These are phyloP conservation scores for Paramyrothecium sp. DNA, from an alignment of 2,329 filamentous ascomycete genomes.

Conservation along the genomic window DNA sequence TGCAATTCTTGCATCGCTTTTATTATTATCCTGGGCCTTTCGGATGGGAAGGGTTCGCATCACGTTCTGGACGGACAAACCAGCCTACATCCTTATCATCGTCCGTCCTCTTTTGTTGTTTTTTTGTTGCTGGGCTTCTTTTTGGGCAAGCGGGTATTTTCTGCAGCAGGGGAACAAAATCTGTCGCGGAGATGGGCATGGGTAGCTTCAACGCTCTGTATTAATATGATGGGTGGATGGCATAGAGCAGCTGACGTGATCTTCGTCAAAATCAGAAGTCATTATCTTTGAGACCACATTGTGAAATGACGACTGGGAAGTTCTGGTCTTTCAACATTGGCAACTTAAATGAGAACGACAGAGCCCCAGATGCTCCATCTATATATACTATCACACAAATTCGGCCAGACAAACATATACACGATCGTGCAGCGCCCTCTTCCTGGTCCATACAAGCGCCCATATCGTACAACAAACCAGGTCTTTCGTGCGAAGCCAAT, in stretches of 20 bases:
- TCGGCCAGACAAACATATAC: neutral
- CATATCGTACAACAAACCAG: neutral
- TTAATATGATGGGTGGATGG: conserved; percentile 23
- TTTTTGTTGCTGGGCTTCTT: neutral
- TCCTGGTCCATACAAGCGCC: neutral
- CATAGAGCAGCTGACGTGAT: conserved; percentile 16
- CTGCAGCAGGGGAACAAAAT: conserved; percentile 14
- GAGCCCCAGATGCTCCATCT: neutral
- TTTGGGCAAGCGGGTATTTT: neutral
- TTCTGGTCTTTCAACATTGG: neutral
- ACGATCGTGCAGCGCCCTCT: neutral
- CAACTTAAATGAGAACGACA: neutral
- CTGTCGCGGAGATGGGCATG: conserved; percentile 4
- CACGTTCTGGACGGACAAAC: neutral
- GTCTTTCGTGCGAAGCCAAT: neutral
- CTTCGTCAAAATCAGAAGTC: neutral
- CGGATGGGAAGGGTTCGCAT: neutral
- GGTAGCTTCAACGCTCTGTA: conserved; percentile 23
- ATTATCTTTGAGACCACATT: too few relatives aligned
- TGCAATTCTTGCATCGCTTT: neutral
- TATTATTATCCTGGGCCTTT: neutral
- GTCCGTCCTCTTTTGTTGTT: neutral
- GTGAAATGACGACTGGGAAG: neutral
- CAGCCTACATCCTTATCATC: neutral
- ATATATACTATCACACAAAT: neutral